These are phyloP conservation scores for Backusella parvicylindrica DNA, from an alignment of 192 early-diverging fungal species.

Conservation along the genomic window DNA sequence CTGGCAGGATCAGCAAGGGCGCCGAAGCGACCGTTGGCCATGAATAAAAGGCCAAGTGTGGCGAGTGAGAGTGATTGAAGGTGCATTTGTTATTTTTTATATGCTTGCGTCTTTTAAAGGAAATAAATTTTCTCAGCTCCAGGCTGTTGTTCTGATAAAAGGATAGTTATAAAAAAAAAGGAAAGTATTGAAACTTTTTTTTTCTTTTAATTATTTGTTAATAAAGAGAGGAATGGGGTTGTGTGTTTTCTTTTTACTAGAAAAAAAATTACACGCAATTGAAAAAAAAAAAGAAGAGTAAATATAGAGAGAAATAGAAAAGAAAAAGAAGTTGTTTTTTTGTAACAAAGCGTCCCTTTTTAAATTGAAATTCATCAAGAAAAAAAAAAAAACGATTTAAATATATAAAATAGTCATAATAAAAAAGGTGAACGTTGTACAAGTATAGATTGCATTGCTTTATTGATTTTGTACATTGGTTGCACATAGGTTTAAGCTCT, in stretches of 20 bases:
- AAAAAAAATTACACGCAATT: not conserved
- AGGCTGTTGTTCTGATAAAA: not conserved
- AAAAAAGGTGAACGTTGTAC: conserved; percentile 3
- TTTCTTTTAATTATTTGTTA: not conserved
- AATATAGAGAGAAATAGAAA: not conserved
- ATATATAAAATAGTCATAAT: not conserved
- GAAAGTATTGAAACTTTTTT: not conserved
- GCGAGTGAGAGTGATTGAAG: conserved; percentile 19
- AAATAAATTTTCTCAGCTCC: not conserved
- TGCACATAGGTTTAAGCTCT: not conserved
- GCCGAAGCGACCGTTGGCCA: conserved; percentile 5
- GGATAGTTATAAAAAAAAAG: not conserved
- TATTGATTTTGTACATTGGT: not conserved
- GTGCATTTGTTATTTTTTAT: conserved; percentile 1
- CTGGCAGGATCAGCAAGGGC: not conserved
- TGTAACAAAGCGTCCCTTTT: not conserved
- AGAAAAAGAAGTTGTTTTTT: not conserved
- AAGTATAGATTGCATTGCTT: conserved; percentile 21
- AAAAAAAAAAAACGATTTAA: not conserved
- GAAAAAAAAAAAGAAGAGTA: not conserved
- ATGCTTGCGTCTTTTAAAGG: not conserved
- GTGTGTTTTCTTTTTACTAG: not conserved
- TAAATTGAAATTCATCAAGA: not conserved
- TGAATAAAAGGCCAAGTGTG: conserved; percentile 9
- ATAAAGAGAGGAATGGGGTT: not conserved